Conservation (phyloP, 2,329 filamentous ascomycete species). For the Aspergillus persii region DNA sequence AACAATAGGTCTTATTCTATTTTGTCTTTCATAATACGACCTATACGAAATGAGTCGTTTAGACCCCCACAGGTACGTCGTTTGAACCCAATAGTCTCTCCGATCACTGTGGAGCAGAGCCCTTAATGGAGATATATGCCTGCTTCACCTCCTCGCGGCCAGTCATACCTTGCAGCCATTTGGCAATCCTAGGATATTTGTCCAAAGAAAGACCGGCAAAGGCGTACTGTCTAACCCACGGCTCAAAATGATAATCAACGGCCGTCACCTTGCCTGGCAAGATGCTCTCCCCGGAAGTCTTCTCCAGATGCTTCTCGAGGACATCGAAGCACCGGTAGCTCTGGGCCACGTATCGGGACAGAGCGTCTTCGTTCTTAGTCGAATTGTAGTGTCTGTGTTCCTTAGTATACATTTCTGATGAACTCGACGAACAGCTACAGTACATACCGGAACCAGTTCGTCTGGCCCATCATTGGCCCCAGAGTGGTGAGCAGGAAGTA, state of each 20-base stretch:
- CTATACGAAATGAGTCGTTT: too few species aligned
- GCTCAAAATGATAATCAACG: conserved; percentile 45
- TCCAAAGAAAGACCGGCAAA: conserved; percentile 42
- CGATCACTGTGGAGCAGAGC: neutral
- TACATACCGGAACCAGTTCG: conserved; percentile 44
- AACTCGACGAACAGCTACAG: conserved; percentile 24
- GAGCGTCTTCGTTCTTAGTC: conserved; percentile 42
- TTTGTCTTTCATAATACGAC: too few species aligned
- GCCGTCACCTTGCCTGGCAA: conserved; percentile 37
- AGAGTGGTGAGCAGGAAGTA: conserved; percentile 44
- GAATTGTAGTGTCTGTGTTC: conserved; percentile 39
- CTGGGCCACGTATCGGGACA: conserved; percentile 41
- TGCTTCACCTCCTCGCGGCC: conserved; percentile 39
- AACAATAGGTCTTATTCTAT: too few species aligned
- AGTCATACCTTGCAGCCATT: conserved; percentile 39
- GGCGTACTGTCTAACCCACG: conserved; percentile 39
- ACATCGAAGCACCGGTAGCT: conserved; percentile 44
- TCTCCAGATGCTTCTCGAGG: conserved; percentile 42
- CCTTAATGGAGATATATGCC: conserved; percentile 38
- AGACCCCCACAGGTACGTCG: too few species aligned
- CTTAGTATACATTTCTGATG: neutral
- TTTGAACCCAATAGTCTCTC: too few species aligned
- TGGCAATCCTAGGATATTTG: conserved; percentile 39
- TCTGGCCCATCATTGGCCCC: conserved; percentile 43
- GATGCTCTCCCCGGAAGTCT: conserved; percentile 37